Base-by-base conservation (phyloP, 805 yeast genomes). In the Cyberlindnera mississippiensis region DNA sequence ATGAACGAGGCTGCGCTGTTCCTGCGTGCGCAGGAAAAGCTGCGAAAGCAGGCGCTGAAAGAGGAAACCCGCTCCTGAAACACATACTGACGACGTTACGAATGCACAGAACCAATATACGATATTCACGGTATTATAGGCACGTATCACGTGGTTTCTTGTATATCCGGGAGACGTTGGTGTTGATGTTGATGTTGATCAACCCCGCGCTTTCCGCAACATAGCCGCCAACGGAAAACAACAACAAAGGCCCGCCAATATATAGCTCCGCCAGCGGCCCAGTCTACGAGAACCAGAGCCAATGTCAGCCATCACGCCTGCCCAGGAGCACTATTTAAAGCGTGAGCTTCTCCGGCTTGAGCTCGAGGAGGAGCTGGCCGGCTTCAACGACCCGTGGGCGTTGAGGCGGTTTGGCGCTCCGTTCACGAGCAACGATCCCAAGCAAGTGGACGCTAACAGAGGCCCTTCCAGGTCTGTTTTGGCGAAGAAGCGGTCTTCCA, bases 251-350 rank as follows among this genome's bases (percentile, higher is more conserved):
- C n/a, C n/a, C n/a, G n/a, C n/a, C n/a, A n/a, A n/a, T n/a, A n/a
- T n/a, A n/a, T n/a, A n/a, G n/a, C n/a, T n/a, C n/a, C n/a, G n/a
- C n/a, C n/a, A n/a, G n/a, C n/a, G n/a, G n/a, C n/a, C n/a, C n/a
- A n/a, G n/a, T n/a, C n/a, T 7, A 20, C 31, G 20, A 22, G 10
- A 24, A 24, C 27, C 8, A 24, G 10, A n/a, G 15, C 17, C 33
- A 37, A 33, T 22, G 35, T 15, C 18, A 17, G 17, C 6, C 12
- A 40, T 83, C 35, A 63, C 78, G 12, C 77, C 90, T 3, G 69
- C 75, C 0, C 87, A 90, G 59, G 96, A 88, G 62, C 97, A 91
- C 56, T 85, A 84, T 60, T 71, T 93, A 40, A 91, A 91, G 62
- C 79, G 95, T 54, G 90, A 86, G 62, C 69, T 91, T 14, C 65